Conservation (phyloP, 352 stramenopile genomes). For the Pythium phragmitis region DNA sequence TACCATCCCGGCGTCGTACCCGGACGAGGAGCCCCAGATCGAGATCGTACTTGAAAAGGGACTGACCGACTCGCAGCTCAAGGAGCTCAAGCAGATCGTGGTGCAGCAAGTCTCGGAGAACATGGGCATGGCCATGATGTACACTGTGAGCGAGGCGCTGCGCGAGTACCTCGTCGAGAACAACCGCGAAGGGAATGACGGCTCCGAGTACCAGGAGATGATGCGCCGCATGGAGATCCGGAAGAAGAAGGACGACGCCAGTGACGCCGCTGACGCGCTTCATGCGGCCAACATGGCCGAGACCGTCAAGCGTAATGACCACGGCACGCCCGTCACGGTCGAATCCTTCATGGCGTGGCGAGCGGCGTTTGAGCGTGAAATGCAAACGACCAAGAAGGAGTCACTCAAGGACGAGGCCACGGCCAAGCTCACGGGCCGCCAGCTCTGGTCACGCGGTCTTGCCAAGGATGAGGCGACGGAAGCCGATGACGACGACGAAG, state of each 20-base stretch:
- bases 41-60: constrained; percentile 80
- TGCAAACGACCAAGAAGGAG: constrained; percentile 35
- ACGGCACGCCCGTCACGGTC: constrained; percentile 63
- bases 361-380: constrained; percentile 69
- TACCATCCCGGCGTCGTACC: constrained; percentile 76
- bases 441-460: constrained; percentile 73
- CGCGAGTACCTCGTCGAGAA: constrained; percentile 88
- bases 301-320: constrained; percentile 23
- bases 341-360: constrained; percentile 76
- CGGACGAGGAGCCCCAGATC: constrained; percentile 67
- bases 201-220: constrained; percentile 89
- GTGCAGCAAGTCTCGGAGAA: constrained; percentile 72
- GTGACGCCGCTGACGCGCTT: constrained; percentile 44
- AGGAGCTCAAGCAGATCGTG: constrained; percentile 73
- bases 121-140: constrained; percentile 87
- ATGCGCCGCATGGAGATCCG: constrained; percentile 75
- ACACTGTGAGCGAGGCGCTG: constrained; percentile 79
- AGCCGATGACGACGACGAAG: constrained; percentile 42
- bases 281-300: constrained; percentile 11
- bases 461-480: constrained; percentile 63
- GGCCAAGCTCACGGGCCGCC: constrained; percentile 77
- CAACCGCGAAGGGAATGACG: constrained; percentile 84
- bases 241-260: constrained; percentile 79
- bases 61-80: constrained; percentile 72
- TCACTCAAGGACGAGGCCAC: constrained; percentile 65